Percentiles rank a stretch among this genome's conserved stretches.
Conservation (phyloP, 2,329 filamentous ascomycete genomes). For the Phialocephala sp. region DNA sequence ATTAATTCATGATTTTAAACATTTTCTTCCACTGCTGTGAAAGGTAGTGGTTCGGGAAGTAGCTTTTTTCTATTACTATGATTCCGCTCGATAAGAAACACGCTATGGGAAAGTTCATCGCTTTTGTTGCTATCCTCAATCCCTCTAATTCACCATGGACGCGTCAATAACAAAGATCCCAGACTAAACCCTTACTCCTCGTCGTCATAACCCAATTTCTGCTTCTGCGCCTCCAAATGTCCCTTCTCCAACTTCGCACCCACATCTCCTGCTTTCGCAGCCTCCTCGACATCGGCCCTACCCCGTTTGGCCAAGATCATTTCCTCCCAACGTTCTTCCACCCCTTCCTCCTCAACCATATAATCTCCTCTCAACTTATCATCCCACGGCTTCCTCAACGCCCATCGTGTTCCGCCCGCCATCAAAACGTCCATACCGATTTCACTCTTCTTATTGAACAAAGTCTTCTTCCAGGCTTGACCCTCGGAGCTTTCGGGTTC, state of each 20-base stretch:
- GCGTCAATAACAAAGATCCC: not conserved
- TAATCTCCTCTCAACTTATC: conserved; percentile 18
- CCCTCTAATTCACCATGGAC: not conserved
- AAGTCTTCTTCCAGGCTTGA: conserved; percentile 5
- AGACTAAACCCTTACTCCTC: not conserved
- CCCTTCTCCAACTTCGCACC: conserved; percentile 9
- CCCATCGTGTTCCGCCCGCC: conserved; percentile 1
- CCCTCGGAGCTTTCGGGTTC: not conserved
- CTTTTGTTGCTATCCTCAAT: not conserved
- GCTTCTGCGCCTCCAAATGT: not conserved
- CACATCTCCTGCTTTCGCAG: not conserved
- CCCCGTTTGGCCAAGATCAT: conserved; percentile 7
- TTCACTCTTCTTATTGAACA: not conserved
- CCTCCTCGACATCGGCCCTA: conserved; percentile 1
- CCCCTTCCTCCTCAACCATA: conserved; percentile 9
- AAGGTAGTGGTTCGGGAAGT: not conserved
- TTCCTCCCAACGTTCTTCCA: conserved; percentile 19
- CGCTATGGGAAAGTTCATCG: not conserved
- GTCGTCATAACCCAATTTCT: not conserved
- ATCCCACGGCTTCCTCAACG: conserved; percentile 19
- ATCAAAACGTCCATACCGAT: conserved; percentile 15
- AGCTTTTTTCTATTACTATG: too few relatives aligned
- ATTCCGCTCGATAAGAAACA: too few relatives aligned
- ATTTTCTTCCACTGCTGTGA: not conserved
- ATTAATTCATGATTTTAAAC: conserved; percentile 19